Percentiles rank a stretch among this genome's conserved stretches.
phyloP scores from a whole-genome alignment of 169 alveolate genomes.

The Plasmodium coatneyi region DNA sequence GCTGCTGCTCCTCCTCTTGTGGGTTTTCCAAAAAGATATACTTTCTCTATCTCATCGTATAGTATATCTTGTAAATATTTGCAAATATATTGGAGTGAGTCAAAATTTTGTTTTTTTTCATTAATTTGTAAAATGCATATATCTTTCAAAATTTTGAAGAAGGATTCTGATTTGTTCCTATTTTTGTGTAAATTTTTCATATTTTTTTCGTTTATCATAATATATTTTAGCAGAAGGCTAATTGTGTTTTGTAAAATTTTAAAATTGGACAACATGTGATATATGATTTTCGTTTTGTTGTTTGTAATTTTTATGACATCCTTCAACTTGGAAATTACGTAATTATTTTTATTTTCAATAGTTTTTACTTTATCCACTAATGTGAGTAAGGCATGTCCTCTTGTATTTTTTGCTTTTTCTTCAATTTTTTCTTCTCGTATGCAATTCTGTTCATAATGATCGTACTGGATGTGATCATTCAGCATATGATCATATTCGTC shows the following conservation, averaged over 20 bases:
- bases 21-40: constrained; percentile 38
- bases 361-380: constrained; percentile 66
- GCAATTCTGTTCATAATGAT: constrained; percentile 24
- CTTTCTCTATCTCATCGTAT: constrained; percentile 58
- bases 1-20: not conserved
- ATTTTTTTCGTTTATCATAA: constrained; percentile 68
- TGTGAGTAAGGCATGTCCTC: constrained; percentile 69
- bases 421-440: constrained; percentile 69
- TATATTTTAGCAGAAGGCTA: constrained; percentile 43
- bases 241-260: constrained; percentile 56
- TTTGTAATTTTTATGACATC: constrained; percentile 65
- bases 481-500: constrained; percentile 44
- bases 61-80: constrained; percentile 44
- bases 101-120: constrained; percentile 10
- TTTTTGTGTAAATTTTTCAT: constrained; percentile 42
- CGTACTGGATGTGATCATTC: constrained; percentile 26
- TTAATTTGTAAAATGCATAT: constrained; percentile 35
- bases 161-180: constrained; percentile 9
- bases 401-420: constrained; percentile 59
- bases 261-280: constrained; percentile 55
- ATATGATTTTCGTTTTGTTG: constrained; percentile 64
- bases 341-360: constrained; percentile 58
- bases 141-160: constrained; percentile 34
- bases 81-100: constrained; percentile 23
- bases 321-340: constrained; percentile 32